Percentiles rank a stretch among this genome's conserved stretches.
Evolutionary conservation across 2,329 filamentous ascomycete species (phyloP).

Genomic region (Penicillium sp.): DNA sequence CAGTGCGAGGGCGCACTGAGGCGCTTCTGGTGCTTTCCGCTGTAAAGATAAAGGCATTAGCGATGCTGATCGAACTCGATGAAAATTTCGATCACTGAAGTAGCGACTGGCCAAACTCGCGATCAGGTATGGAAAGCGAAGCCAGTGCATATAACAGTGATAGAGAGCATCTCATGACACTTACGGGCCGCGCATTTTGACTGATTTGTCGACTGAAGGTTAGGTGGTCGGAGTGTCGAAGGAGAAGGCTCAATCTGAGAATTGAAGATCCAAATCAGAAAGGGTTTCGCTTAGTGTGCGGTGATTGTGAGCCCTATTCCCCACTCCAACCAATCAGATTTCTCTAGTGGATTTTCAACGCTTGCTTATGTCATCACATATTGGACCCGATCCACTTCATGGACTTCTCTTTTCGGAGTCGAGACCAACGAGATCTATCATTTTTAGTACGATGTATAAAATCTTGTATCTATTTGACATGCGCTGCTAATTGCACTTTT

Average conservation of each 20-base stretch:
- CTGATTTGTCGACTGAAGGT: slow-evolving; percentile 40
- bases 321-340: slow-evolving; percentile 27
- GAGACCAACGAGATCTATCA: slow-evolving; percentile 1
- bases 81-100: slow-evolving; percentile 9
- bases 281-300: slow-evolving; percentile 33
- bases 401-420: slow-evolving; percentile 6
- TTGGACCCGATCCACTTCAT: neutral
- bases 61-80: slow-evolving; percentile 8
- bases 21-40: slow-evolving; percentile 99
- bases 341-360: neutral
- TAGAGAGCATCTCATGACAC: slow-evolving; percentile 29
- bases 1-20: slow-evolving; percentile 98
- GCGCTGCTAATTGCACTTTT: slow-evolving; percentile 21
- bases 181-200: slow-evolving; percentile 59
- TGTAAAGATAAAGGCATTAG: slow-evolving; percentile 44
- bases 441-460: slow-evolving; percentile 2
- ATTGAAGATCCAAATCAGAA: slow-evolving; percentile 21
- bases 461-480: slow-evolving; percentile 15
- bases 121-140: neutral
- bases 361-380: slow-evolving; percentile 4
- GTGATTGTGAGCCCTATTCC: slow-evolving; percentile 32
- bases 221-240: slow-evolving; percentile 37
- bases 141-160: slow-evolving; percentile 5
- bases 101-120: slow-evolving; percentile 7
- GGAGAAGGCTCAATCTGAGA: slow-evolving; percentile 15